These are phyloP conservation scores for Apostasia ramifera DNA, from an alignment of 106 monocot genomes.

Conservation along the genomic window DNA sequence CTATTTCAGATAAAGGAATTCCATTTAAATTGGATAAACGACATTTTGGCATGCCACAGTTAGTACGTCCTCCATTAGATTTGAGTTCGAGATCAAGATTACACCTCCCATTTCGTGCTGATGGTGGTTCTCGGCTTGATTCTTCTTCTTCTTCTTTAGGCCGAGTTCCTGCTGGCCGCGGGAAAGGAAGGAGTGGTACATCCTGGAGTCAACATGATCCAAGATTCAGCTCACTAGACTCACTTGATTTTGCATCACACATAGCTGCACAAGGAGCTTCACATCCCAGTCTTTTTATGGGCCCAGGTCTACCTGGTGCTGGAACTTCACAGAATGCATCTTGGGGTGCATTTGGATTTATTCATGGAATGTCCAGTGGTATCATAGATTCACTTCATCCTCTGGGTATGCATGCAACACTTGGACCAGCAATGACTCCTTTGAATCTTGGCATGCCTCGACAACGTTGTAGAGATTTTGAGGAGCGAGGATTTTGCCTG, in stretches of 20 bases:
- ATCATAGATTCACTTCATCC: constrained; percentile 81
- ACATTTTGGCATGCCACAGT: constrained; percentile 13
- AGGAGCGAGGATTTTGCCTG: constrained; percentile 92
- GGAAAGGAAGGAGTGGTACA: constrained; percentile 59
- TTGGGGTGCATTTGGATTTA: constrained; percentile 87
- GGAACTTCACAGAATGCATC: constrained; percentile 50
- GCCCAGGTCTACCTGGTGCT: constrained; percentile 41
- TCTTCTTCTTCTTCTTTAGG: constrained; percentile 25
- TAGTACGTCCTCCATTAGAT: constrained; percentile 21
- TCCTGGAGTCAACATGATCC: constrained; percentile 61
- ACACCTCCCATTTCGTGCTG: constrained; percentile 26
- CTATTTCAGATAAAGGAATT: constrained; percentile 24
- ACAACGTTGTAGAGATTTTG: constrained; percentile 94
- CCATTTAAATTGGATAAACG: constrained; percentile 41
- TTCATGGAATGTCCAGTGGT: constrained; percentile 69
- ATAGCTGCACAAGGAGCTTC: constrained; percentile 59
- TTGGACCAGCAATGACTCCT: constrained; percentile 36
- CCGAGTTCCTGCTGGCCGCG: constrained; percentile 48
- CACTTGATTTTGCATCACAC: constrained; percentile 64
- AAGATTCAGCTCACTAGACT: constrained; percentile 51
- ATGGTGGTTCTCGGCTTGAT: constrained; percentile 37
- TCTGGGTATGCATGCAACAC: constrained; percentile 49
- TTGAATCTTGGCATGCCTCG: constrained; percentile 73
- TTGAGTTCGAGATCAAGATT: constrained; percentile 31
- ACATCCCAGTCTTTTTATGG: constrained; percentile 56